Evolutionary conservation across 2,329 filamentous ascomycete species (phyloP), one percentile per base, ranked within the genome.

Genomic region (Epichloe festucae): DNA sequence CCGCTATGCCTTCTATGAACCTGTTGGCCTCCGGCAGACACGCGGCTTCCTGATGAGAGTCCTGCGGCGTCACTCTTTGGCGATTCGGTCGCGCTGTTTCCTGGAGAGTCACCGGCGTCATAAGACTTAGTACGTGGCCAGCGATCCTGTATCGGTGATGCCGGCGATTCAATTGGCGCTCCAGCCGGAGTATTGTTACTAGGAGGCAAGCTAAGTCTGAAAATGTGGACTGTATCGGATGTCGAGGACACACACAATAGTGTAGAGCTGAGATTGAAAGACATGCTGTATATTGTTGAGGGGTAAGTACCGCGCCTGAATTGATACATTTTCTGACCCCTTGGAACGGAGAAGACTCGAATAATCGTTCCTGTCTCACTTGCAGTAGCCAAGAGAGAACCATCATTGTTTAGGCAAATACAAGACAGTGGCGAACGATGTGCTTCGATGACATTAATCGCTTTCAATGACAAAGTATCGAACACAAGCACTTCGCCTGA

Each of bases 281-380:
- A 95, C 89, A 98, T 96, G 78, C 89, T 95, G 71, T 90, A 96
- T 59, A 98, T 98, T 41, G 88, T 85, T 2, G 90, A 90, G 0
- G 93, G 93, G 68, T 96, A 96, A 2, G 91, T 96, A 43, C 93
- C 93, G 57, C 93, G 82, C 54, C 93, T 82, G 70, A 98, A 98
- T 65, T 98, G 91, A 67, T 90, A 97, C 17, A 98, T 77, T 67
- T 97, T 98, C 62, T 91, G 84, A 11, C 88, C 93, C 56, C 84
- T 82, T 3, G 93, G 93, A 1, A 98, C 81, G 1, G 88, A 89
- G 68, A 98, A 98, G 49, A 98, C 89, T 15, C 93, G 84, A 57
- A 98, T 95, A 54, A 98, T 95, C 0, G 93, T 98, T 57, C 93
- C 93, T 50, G 95, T 98, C 66, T 98, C 93, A 21, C 91, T 97